Evolutionary conservation across 2,329 filamentous ascomycete genomes (phyloP).

Genomic region (Penicillium sp.): DNA sequence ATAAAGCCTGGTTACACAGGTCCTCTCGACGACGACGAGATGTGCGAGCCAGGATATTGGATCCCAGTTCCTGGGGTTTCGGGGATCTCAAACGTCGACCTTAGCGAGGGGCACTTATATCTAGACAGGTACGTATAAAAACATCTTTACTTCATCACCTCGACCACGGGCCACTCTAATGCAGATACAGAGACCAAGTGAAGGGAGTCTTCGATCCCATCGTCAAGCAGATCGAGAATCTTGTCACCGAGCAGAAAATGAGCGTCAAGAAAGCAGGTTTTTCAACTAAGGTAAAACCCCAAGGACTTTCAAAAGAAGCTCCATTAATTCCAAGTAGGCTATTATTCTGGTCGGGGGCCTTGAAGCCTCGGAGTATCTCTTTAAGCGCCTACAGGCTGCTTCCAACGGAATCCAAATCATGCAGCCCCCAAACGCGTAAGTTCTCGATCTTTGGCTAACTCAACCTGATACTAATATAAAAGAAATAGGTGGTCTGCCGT

Average conservation of each 20-base stretch:
- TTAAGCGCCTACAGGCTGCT: conserved; percentile 25
- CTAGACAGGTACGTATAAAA: conserved; percentile 20
- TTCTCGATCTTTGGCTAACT: neutral
- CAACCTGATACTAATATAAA: neutral
- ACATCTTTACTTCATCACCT: neutral
- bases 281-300: conserved; percentile 6
- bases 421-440: conserved; percentile 33
- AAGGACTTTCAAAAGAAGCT: neutral
- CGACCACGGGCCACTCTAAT: neutral
- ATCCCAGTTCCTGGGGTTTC: conserved; percentile 26
- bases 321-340: conserved; percentile 12
- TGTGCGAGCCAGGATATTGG: conserved; percentile 21
- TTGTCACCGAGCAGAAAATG: conserved; percentile 26
- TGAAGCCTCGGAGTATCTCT: conserved; percentile 40
- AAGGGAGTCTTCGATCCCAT: conserved; percentile 32
- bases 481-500: conserved; percentile 28
- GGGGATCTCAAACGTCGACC: conserved; percentile 22
- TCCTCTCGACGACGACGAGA: conserved; percentile 23
- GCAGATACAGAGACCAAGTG: conserved; percentile 19
- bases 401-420: conserved; percentile 32
- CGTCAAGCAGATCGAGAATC: conserved; percentile 24
- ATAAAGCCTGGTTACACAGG: conserved; percentile 31
- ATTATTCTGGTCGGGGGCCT: conserved; percentile 45
- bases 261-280: conserved; percentile 4
- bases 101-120: conserved; percentile 23